These are phyloP conservation scores for Amyloporia xantha DNA, from an alignment of 768 basidiomycete genomes.

Conservation along the genomic window DNA sequence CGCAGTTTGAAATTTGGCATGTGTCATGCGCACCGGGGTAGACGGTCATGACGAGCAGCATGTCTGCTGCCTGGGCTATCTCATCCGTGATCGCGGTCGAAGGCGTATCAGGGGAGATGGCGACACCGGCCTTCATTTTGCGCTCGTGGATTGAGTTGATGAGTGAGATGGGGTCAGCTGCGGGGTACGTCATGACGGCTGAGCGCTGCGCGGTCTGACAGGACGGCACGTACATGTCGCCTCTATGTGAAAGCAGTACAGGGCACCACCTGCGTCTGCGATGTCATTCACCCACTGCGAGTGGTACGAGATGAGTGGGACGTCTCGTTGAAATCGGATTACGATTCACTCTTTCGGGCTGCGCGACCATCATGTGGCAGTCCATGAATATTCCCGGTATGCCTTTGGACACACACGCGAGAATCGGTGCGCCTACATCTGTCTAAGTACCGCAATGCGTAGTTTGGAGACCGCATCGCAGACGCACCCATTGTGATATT, in stretches of 20 bases:
- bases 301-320: no score
- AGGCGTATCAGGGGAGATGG: conserved; percentile 94
- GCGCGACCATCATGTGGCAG: conserved; percentile 99
- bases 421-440: conserved; percentile 72
- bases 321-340: neutral
- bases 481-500: conserved; percentile 93
- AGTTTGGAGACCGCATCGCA: conserved; percentile 7
- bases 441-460: conserved; percentile 3
- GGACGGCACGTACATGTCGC: conserved; percentile 61
- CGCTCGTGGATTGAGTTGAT: conserved; percentile 76
- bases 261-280: conserved; percentile 88
- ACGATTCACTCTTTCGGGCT: conserved; percentile 72
- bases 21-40: conserved; percentile 58
- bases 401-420: conserved; percentile 76
- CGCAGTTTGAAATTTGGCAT: neutral
- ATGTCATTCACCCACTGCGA: conserved; percentile 92
- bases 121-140: conserved; percentile 91
- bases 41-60: conserved; percentile 98
- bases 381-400: conserved; percentile 99
- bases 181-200: neutral
- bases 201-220: neutral
- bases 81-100: conserved; percentile 82
- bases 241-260: conserved; percentile 97
- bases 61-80: conserved; percentile 78
- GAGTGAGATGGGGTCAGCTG: conserved; percentile 68